Conservation (phyloP, 768 basidiomycete genomes). For the Suillus tomentosus region DNA sequence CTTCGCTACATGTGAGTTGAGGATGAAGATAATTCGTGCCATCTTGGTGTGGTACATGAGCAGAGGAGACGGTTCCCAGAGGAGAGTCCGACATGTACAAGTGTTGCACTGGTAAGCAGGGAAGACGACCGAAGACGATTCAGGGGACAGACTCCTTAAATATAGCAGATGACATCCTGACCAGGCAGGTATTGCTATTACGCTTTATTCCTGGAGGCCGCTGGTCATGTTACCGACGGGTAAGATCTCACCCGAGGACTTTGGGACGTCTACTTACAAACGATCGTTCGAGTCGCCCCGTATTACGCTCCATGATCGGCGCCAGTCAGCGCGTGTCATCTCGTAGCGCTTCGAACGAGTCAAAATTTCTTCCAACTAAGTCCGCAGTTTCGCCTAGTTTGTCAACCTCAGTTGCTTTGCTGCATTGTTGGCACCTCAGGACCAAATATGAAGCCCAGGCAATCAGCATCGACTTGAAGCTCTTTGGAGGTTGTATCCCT, state of each 20-base stretch:
- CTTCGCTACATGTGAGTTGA: background rate
- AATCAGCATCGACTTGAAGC: background rate
- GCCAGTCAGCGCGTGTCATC: background rate
- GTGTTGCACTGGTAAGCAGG: background rate
- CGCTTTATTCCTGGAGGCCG: background rate
- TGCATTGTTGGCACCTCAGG: background rate
- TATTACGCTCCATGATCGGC: background rate
- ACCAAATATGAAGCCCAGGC: background rate
- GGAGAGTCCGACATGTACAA: background rate
- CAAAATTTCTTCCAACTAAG: background rate
- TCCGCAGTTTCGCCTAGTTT: background rate
- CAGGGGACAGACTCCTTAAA: background rate
- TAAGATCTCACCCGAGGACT: constrained; percentile 1
- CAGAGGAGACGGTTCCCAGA: background rate
- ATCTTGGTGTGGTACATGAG: background rate
- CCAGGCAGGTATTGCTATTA: background rate
- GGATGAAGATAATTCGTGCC: background rate
- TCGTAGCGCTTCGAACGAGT: background rate
- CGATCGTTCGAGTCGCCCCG: background rate
- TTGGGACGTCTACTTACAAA: background rate
- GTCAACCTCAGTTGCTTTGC: background rate
- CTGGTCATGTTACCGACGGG: background rate
- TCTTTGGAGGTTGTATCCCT: background rate
- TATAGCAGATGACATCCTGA: background rate
- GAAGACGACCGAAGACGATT: background rate